Evolutionary conservation across 345 rosid genomes (phyloP), one percentile per base, ranked within the genome.

Genomic region (Syzygium oleosum): DNA sequence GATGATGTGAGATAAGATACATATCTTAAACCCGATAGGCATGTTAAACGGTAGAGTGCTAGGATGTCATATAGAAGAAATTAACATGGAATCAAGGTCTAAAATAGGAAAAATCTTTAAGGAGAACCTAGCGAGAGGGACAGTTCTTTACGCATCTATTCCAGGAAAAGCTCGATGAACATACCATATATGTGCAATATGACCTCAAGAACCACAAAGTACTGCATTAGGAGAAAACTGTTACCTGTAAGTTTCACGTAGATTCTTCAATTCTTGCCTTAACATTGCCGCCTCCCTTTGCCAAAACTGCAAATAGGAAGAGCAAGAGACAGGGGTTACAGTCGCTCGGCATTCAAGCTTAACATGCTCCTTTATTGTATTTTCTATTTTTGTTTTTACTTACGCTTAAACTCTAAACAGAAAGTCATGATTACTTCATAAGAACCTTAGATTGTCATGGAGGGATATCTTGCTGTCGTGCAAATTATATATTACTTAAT

Each of bases 221-320:
- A 17, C 63, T 9, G 38, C n/a, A 15, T 23, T 43, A 58, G 38
- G 38, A 80, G 53, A 85, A 89, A 84, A 51, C 90, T 87, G 15
- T 9, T 92, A 95, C 98, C 96, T 87, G 78, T 94, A 94, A 87
- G 84, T 91, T 89, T 95, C 98, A 88, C 94, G 94, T 89, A 95
- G 91, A 91, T 83, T 91, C 87, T 94, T 92, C 85, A 95, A 90
- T 88, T 95, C 95, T 87, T 94, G 96, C 89, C 95, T 85, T 85
- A 95, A 86, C 87, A 89, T 88, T 61, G 94, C 92, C 43, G 93
- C 95, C 91, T 95, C 97, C 77, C 92, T 90, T 89, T 93, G 95
- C 98, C 97, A 94, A 89, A 92, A 93, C 98, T 95, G 43, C 84
- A 85, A 65, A 77, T 84, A 56, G 52, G 86, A 85, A 88, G n/a